Conservation (phyloP, 176 grass and related monocot genomes). For the Oryza nivara region DNA sequence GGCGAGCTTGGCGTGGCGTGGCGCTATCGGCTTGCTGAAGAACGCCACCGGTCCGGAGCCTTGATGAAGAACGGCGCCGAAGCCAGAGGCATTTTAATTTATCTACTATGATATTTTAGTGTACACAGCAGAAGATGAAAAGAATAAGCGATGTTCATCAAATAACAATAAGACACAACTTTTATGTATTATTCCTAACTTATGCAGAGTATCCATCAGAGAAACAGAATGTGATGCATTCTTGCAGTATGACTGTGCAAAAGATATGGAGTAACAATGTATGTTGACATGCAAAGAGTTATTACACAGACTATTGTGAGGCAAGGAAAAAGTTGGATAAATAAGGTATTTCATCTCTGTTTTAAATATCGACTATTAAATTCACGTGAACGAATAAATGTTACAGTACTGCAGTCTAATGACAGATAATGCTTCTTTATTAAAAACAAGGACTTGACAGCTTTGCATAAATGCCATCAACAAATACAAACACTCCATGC, state of each 20-base stretch:
- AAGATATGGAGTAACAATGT: neutral
- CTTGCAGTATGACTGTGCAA: neutral
- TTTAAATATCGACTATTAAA: neutral
- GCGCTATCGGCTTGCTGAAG: too few relatives aligned
- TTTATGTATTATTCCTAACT: neutral
- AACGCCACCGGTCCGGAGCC: too few relatives aligned
- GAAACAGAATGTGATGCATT: neutral
- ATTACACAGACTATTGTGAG: neutral
- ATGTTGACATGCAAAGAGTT: neutral
- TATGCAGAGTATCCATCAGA: neutral
- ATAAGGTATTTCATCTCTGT: neutral
- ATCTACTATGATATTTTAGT: neutral
- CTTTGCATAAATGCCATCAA: conserved; percentile 31
- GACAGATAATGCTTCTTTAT: neutral
- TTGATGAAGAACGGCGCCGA: too few relatives aligned
- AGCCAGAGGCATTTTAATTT: neutral
- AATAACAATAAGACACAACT: neutral
- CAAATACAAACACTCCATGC: neutral
- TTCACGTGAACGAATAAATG: neutral
- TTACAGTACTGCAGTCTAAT: neutral
- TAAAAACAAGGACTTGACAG: neutral
- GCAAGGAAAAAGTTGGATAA: neutral
- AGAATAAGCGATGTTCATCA: neutral
- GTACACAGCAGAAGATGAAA: neutral
- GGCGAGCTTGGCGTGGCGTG: too few relatives aligned